phyloP scores from a whole-genome alignment of 169 alveolate species.

The Eimeria mitis region DNA sequence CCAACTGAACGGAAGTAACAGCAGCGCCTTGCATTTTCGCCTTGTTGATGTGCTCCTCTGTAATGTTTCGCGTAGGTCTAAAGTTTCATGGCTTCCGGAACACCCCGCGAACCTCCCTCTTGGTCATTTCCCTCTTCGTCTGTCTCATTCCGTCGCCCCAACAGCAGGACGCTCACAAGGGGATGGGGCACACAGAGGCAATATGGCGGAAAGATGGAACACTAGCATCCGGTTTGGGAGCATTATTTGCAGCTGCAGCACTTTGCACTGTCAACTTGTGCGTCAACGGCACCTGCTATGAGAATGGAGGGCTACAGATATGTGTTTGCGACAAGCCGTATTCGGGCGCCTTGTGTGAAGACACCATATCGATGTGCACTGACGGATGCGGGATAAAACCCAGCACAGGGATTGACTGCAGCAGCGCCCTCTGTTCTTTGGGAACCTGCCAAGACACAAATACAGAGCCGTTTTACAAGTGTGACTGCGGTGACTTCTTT shows the following conservation, averaged over 20 bases:
- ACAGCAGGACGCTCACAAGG: neutral
- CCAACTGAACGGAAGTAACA: neutral
- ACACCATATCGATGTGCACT: slow-evolving; percentile 62
- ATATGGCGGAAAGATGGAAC: neutral
- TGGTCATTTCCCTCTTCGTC: neutral
- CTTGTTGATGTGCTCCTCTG: neutral
- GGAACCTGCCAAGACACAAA: slow-evolving; percentile 74
- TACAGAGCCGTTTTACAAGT: slow-evolving; percentile 67
- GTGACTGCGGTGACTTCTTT: slow-evolving; percentile 79
- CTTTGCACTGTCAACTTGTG: slow-evolving; percentile 71
- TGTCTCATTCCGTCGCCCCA: slow-evolving; percentile 8
- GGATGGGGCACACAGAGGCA: neutral
- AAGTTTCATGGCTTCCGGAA: neutral
- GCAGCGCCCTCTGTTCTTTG: slow-evolving; percentile 73
- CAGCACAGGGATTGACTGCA: slow-evolving; percentile 72
- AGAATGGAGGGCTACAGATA: slow-evolving; percentile 69
- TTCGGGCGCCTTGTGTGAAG: slow-evolving; percentile 66
- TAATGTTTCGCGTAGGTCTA: neutral
- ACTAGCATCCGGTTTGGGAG: neutral
- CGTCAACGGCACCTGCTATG: slow-evolving; percentile 78
- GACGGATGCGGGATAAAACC: slow-evolving; percentile 77
- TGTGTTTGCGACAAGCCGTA: slow-evolving; percentile 76
- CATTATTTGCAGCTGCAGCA: slow-evolving; percentile 29
- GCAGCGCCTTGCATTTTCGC: neutral
- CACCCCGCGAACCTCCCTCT: neutral